Base-by-base conservation (phyloP, 2,329 filamentous ascomycete genomes). In the Shiraia sp. region DNA sequence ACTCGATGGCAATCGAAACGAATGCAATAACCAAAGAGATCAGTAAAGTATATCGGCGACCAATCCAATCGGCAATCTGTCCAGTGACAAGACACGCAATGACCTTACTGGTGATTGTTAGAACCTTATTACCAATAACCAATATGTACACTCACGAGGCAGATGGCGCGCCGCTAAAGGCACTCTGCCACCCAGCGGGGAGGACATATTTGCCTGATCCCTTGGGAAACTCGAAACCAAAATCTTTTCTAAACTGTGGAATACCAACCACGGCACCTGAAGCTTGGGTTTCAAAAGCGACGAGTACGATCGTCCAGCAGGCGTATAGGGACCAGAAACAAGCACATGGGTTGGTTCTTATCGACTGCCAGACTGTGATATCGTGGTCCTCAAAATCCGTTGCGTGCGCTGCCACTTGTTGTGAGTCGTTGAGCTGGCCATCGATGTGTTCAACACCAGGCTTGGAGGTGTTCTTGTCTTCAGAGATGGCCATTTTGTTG, bases 211-310 rank as follows among this genome's bases (percentile, higher is more conserved):
- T 49, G 2, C 61, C 68, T 1, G 62, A 65, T 2, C 62, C 55
- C 17, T 55, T 19, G 3, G 25, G 25, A 33, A 36, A 70, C 4
- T 51, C 40, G 26, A 59, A 51, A 1, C 72, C 72, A 52, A 75
- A 75, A 46, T 75, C 71, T 46, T 74, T 64, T 19, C 71, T 63
- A 50, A 75, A 75, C 36, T 68, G 46, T 3, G 72, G 72, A 14
- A 75, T 70, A 16, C 69, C 63, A 19, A 74, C 55, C 22, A 72
- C 65, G 36, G 54, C 68, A 4, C 69, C 68, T 5, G 61, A 51
- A 10, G 70, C 71, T 42, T 71, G 67, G 42, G 68, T 68, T 40
- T 73, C 71, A 32, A 72, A 74, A 14, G 55, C 59, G 27, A 68
- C 60, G 10, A 72, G 60, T 3, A 73, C 39, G 6, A 70, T 51